These are phyloP conservation scores for Camelina hispida DNA, from an alignment of 345 rosid genomes.

Conservation along the genomic window DNA sequence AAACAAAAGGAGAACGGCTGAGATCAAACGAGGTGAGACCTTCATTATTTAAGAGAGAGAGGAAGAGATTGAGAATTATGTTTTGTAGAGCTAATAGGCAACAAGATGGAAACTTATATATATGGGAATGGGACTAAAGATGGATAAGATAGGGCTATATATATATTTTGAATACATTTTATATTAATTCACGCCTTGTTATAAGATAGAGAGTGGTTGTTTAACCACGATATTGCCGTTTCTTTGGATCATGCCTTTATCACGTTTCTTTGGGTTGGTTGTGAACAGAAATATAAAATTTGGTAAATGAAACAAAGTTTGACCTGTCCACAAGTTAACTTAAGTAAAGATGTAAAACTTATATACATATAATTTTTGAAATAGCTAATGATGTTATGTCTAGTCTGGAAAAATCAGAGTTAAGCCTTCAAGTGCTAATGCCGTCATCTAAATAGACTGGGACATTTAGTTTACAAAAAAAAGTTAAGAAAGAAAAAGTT, in stretches of 20 bases:
- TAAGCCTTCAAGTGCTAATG: neutral
- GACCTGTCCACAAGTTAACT: neutral
- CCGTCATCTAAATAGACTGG: too few relatives aligned
- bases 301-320: neutral
- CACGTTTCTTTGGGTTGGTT: neutral
- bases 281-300: neutral
- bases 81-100: constrained; percentile 18
- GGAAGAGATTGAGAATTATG: constrained; percentile 1
- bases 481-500: neutral
- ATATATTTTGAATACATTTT: constrained; percentile 4
- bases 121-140: neutral
- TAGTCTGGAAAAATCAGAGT: too few relatives aligned
- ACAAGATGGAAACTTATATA: constrained; percentile 10
- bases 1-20: constrained; percentile 16
- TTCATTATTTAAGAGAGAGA: constrained; percentile 26
- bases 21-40: constrained; percentile 22
- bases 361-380: too few relatives aligned
- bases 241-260: constrained; percentile 24
- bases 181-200: neutral
- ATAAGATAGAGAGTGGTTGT: constrained; percentile 29
- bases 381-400: too few relatives aligned
- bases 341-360: neutral
- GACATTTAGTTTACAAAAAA: constrained; percentile 1
- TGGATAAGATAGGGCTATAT: neutral
- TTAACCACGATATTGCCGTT: constrained; percentile 31